These are phyloP conservation scores for Nymphaea thermarum DNA, from an alignment of 164 flowering plant species.

Conservation along the genomic window DNA sequence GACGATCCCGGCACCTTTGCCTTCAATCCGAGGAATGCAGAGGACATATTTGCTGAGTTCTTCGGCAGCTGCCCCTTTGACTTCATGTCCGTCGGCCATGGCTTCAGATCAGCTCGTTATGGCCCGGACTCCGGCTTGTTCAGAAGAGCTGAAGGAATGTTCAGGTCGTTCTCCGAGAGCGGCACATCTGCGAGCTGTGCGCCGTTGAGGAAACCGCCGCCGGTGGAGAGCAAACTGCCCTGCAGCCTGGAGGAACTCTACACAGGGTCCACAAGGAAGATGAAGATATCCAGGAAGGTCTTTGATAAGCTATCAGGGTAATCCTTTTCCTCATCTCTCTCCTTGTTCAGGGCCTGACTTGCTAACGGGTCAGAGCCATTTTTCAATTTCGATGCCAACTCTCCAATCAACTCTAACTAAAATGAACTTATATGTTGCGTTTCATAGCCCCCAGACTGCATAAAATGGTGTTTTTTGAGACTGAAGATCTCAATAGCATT, in stretches of 20 bases:
- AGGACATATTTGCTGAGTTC: conserved; percentile 48
- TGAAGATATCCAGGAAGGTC: conserved; percentile 49
- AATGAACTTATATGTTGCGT: no score
- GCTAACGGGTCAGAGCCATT: neutral
- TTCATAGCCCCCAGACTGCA: no score
- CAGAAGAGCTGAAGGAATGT: conserved; percentile 12
- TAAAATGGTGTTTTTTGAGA: no score
- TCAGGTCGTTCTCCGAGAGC: conserved; percentile 14
- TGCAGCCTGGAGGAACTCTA: conserved; percentile 57
- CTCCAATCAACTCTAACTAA: no score
- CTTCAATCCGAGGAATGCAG: conserved; percentile 46
- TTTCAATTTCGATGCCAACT: no score
- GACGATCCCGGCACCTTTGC: conserved; percentile 18
- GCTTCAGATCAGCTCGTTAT: conserved; percentile 16
- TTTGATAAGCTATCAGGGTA: conserved; percentile 20
- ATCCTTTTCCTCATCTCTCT: neutral
- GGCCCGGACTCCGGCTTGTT: conserved; percentile 18
- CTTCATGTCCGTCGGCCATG: conserved; percentile 16
- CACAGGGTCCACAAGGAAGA: conserved; percentile 53
- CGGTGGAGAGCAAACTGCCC: conserved; percentile 38
- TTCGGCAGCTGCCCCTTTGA: conserved; percentile 48
- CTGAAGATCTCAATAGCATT: no score
- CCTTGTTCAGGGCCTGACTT: neutral
- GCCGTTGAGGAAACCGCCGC: conserved; percentile 26
- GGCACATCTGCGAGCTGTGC: conserved; percentile 5